Conservation (phyloP, 257 asterid species). For the Solanum sejunctum region DNA sequence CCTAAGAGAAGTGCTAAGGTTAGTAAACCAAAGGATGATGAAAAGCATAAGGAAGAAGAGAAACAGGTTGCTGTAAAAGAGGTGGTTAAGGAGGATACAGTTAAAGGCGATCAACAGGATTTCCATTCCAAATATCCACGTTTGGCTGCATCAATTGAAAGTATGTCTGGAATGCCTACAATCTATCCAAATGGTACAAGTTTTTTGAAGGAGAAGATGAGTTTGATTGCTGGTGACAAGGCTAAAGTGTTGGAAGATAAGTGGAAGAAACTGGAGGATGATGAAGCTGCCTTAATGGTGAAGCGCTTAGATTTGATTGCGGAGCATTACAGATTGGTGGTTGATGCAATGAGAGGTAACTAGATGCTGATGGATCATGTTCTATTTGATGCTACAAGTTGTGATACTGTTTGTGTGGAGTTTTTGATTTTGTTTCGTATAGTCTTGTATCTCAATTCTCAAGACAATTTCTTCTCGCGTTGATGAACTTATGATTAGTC, state of each 20-base stretch:
- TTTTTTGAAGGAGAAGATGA: slow-evolving; percentile 19
- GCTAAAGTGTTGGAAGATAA: slow-evolving; percentile 42
- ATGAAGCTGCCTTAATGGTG: slow-evolving; percentile 21
- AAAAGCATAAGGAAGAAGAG: not conserved
- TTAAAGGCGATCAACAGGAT: not conserved
- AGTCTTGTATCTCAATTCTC: not conserved
- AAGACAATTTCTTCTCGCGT: not conserved
- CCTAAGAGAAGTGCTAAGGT: not conserved
- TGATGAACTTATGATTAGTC: not conserved
- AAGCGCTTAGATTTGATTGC: slow-evolving; percentile 25
- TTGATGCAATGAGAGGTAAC: slow-evolving; percentile 9
- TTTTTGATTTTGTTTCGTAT: not conserved
- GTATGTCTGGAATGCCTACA: not conserved
- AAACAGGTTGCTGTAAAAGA: not conserved
- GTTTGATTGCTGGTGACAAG: slow-evolving; percentile 22
- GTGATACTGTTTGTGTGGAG: not conserved
- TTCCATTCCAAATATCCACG: slow-evolving; percentile 26
- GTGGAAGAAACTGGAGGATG: slow-evolving; percentile 40
- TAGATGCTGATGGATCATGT: not conserved
- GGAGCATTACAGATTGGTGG: slow-evolving; percentile 23
- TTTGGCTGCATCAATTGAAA: slow-evolving; percentile 18
- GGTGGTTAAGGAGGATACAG: not conserved
- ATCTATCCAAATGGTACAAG: not conserved
- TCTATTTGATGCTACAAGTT: not conserved
- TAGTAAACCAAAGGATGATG: not conserved